Conservation (phyloP, 1,284 basidiomycete species). For the Leccinum fallax region DNA sequence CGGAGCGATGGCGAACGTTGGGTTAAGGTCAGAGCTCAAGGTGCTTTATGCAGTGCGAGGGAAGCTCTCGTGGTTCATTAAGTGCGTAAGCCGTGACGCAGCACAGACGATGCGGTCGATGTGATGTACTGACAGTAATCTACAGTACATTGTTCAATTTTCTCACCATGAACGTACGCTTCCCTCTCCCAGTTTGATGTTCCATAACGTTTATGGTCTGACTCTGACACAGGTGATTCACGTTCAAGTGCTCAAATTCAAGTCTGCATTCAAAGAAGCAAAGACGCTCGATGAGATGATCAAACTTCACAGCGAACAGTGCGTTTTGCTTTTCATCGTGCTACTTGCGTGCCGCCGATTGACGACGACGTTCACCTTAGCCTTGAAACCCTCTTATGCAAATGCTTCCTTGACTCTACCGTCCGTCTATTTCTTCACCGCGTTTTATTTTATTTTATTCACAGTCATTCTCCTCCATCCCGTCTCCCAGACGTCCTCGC, state of each 20-base stretch:
- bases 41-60: constrained; percentile 73
- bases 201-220: neutral
- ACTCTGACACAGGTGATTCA: constrained; percentile 62
- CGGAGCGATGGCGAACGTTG: constrained; percentile 40
- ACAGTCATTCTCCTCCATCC: neutral
- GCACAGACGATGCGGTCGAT: neutral
- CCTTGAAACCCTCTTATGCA: constrained; percentile 59
- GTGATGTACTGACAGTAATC: constrained; percentile 12
- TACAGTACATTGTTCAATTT: constrained; percentile 72
- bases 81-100: constrained; percentile 52
- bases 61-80: constrained; percentile 80
- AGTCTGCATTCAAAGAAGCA: constrained; percentile 53
- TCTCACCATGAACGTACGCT: constrained; percentile 68
- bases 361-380: constrained; percentile 38
- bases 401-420: constrained; percentile 67
- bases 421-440: constrained; percentile 43
- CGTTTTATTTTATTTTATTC: neutral
- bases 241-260: constrained; percentile 59
- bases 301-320: constrained; percentile 72
- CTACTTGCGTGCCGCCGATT: neutral
- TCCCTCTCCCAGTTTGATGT: neutral
- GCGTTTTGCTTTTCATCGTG: constrained; percentile 31
- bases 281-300: constrained; percentile 80
- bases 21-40: constrained; percentile 53
- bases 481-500: constrained; percentile 52